phyloP scores from a whole-genome alignment of 2,329 filamentous ascomycete species.

The Sclerotinia trifoliorum region DNA sequence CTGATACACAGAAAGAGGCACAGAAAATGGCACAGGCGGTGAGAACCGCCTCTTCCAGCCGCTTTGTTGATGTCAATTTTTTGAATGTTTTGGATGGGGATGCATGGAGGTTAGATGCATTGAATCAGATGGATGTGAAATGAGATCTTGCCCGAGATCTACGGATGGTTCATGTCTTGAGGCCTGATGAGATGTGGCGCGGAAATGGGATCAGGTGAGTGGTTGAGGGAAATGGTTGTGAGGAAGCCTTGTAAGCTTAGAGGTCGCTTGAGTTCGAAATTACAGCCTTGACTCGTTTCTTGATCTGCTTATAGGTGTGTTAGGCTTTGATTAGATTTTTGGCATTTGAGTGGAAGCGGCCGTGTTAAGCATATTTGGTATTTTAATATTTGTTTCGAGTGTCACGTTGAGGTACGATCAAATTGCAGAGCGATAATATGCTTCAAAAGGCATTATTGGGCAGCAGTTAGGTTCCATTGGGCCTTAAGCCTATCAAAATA shows the following conservation, averaged over 20 bases:
- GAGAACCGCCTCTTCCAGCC: background rate
- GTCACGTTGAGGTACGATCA: background rate
- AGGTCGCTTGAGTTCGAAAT: too few species aligned
- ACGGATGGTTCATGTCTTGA: background rate
- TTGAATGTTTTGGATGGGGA: background rate
- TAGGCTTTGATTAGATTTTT: background rate
- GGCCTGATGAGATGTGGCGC: background rate
- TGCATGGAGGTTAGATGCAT: background rate
- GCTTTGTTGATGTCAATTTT: background rate
- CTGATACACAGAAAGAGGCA: background rate
- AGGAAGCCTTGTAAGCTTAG: too few species aligned
- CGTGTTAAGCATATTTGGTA: background rate
- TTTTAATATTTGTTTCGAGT: background rate
- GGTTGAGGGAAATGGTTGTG: background rate
- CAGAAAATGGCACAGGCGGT: background rate
- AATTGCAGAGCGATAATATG: background rate
- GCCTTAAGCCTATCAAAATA: background rate
- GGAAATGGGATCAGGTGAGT: slow-evolving; percentile 8
- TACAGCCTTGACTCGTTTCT: too few species aligned
- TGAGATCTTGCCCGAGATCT: background rate
- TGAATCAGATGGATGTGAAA: background rate
- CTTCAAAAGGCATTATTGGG: background rate
- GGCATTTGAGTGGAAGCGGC: too few species aligned
- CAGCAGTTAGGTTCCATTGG: background rate
- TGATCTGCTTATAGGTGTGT: background rate